Evolutionary conservation across 352 stramenopile genomes (phyloP), one percentile per base, ranked within the genome.

Genomic region (Phytopythium helicoides): DNA sequence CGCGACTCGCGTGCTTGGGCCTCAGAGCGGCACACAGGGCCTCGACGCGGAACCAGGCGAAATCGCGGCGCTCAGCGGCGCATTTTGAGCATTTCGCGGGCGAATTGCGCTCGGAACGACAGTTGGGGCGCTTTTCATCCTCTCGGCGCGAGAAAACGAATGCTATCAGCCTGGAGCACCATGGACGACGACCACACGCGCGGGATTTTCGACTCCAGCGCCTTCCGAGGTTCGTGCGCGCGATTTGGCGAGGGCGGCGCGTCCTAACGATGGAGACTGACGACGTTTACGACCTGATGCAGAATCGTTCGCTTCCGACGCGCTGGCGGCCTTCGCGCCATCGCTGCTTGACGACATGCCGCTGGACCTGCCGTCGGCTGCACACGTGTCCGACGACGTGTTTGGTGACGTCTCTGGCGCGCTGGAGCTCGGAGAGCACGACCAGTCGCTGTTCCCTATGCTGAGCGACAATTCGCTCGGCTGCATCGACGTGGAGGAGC

Each of bases 261-360:
- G 2, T 21, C 21, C 12, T 8, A 22, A 14, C 44, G 23, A 8
- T 21, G 47, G 25, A 49, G 25, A 26, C 19, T 12, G n/a, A 34
- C 21, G 41, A 5, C 21, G 16, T 36, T 7, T 14, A 39, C n/a
- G 11, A 23, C 15, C 35, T 60, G 3, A 39, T 23, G 4, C 16
- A 76, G 67, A 73, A n/a, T 66, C 54, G 6, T 59, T 66, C 35
- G 59, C 60, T 19, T 53, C 56, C 3, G 54, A 66, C 25, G 66
- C 54, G 48, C 60, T 79, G 35, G 75, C 58, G 18, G 64, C 55
- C 1, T 55, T 73, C 16, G 51, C 71, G 44, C 61, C 66, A 38
- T 58, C 71, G 19, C 77, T 66, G 54, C 51, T 86, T 12, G 71
- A 86, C 38, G 73, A 89, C 45, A 73, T 80, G 53, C 60, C 81